These are phyloP conservation scores for Inga oerstediana DNA, from an alignment of 306 rosid genomes.

Conservation along the genomic window DNA sequence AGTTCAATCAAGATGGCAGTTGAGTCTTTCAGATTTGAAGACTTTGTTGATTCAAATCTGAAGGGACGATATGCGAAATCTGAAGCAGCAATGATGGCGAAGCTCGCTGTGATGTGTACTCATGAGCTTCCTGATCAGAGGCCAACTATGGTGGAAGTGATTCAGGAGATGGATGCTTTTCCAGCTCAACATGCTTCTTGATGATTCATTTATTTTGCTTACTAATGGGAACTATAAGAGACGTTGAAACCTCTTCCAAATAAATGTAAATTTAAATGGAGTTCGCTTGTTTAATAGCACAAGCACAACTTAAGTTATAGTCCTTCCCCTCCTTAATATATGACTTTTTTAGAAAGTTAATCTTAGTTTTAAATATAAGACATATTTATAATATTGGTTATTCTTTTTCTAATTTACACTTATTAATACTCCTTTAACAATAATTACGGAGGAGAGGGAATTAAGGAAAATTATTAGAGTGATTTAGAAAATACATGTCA, in stretches of 20 bases:
- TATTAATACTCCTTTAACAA: no score
- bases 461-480: no score
- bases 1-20: conserved; percentile 58
- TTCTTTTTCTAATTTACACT: no score
- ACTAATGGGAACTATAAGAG: conserved; percentile 7
- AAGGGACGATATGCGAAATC: conserved; percentile 59
- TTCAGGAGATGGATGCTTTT: conserved; percentile 52
- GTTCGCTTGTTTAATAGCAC: neutral
- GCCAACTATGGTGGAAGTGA: conserved; percentile 60
- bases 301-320: neutral
- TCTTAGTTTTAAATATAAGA: no score
- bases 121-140: conserved; percentile 73
- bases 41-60: conserved; percentile 60
- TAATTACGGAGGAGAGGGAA: no score
- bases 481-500: no score
- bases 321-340: no score
- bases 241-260: conserved; percentile 12
- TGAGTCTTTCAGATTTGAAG: conserved; percentile 57
- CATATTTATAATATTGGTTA: no score
- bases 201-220: conserved; percentile 14
- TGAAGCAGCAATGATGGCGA: conserved; percentile 64
- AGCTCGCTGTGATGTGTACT: conserved; percentile 65
- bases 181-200: conserved; percentile 32
- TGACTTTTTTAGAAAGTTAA: no score
- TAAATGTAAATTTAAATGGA: conserved; percentile 24